Percentiles rank a stretch among this genome's conserved stretches.
phyloP scores from a whole-genome alignment of 305 asterid genomes.

The Fraxinus baroniana region DNA sequence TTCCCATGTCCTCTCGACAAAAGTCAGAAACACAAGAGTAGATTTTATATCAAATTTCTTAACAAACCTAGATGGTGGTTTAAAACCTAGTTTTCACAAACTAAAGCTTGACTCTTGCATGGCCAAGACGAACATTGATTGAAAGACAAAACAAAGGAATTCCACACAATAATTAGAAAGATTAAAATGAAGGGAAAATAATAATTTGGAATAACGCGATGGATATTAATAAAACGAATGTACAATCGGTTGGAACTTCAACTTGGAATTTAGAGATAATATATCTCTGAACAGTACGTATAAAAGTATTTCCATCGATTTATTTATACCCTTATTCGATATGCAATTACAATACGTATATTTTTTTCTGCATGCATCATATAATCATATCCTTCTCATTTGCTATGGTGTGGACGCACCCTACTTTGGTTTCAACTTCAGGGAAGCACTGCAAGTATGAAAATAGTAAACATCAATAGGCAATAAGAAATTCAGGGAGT shows the following conservation, averaged over 20 bases:
- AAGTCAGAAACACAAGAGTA: background rate
- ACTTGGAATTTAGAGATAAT: background rate
- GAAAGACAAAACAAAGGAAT: background rate
- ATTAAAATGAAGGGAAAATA: background rate
- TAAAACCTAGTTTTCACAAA: too few species aligned
- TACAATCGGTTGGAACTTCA: background rate
- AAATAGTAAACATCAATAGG: background rate
- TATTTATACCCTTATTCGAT: background rate
- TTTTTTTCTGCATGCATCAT: background rate
- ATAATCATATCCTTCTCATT: background rate
- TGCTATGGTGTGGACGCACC: background rate
- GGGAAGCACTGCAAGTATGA: slow-evolving; percentile 52
- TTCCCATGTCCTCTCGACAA: background rate
- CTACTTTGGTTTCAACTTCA: slow-evolving; percentile 58
- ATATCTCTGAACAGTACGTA: background rate
- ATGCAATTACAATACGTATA: background rate
- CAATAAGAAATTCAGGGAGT: background rate
- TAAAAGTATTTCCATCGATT: background rate
- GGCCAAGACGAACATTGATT: background rate
- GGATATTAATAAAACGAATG: background rate
- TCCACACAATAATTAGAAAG: background rate
- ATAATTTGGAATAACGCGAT: background rate
- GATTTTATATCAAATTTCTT: background rate
- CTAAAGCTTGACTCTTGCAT: too few species aligned
- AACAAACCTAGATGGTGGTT: background rate